Conservation (phyloP, 331 rosid genomes). For the Prunus yedoensis region DNA sequence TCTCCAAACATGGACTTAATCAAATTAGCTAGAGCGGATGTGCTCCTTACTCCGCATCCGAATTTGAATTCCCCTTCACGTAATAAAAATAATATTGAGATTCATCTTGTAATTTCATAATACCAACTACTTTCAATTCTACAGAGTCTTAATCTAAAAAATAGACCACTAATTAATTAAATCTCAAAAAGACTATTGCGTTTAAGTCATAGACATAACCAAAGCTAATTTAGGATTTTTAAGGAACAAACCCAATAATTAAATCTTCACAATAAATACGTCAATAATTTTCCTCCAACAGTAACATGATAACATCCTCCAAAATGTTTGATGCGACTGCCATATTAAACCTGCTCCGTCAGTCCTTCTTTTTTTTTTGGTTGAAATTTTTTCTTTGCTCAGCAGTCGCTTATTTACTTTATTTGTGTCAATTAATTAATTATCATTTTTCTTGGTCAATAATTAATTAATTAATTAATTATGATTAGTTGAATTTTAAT, state of each 20-base stretch:
- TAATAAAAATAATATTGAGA: no score
- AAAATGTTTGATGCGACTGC: background rate
- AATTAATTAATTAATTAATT: background rate
- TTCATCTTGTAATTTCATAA: no score
- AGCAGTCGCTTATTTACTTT: no score
- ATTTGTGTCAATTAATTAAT: no score
- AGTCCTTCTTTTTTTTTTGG: background rate
- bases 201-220: background rate
- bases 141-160: background rate
- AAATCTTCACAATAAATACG: background rate
- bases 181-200: background rate
- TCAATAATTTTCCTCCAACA: background rate
- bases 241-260: background rate
- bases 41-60: accelerated
- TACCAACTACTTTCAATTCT: background rate
- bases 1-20: accelerated
- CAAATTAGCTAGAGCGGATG: no score
- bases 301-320: no score
- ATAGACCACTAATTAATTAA: background rate
- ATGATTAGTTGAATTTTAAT: background rate
- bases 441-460: no score
- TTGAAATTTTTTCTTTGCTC: no score
- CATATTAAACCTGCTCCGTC: background rate
- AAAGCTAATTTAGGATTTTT: background rate
- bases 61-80: accelerated